phyloP scores from a whole-genome alignment of 2,329 filamentous ascomycete species.

The Mycosphaerella sp. region DNA sequence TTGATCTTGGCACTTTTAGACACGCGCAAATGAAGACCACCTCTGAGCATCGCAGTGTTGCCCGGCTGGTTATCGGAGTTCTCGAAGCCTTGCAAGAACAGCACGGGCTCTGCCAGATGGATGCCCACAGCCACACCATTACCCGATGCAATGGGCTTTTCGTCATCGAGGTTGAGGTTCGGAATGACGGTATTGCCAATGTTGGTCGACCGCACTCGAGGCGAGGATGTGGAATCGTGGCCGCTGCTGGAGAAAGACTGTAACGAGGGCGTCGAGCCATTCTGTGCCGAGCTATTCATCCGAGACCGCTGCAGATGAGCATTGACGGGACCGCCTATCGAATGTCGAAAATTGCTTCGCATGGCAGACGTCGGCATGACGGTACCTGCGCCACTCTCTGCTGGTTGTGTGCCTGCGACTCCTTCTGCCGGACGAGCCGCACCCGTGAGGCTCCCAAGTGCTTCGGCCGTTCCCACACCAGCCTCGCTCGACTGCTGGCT shows the following conservation, averaged over 20 bases:
- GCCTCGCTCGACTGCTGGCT: slow-evolving; percentile 20
- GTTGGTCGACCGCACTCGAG: slow-evolving; percentile 16
- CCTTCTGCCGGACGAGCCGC: slow-evolving; percentile 8
- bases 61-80: slow-evolving; percentile 58
- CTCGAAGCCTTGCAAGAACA: slow-evolving; percentile 74
- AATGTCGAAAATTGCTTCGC: slow-evolving; percentile 36
- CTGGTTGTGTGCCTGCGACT: not conserved
- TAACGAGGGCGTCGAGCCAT: slow-evolving; percentile 25
- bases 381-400: slow-evolving; percentile 4
- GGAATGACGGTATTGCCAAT: slow-evolving; percentile 26
- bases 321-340: slow-evolving; percentile 36
- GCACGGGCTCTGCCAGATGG: slow-evolving; percentile 67
- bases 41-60: slow-evolving; percentile 76
- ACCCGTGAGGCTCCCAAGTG: not conserved
- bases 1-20: slow-evolving; percentile 91
- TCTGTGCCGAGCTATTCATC: slow-evolving; percentile 37
- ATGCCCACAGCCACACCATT: slow-evolving; percentile 71
- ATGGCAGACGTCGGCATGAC: slow-evolving; percentile 28
- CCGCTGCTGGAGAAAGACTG: slow-evolving; percentile 10
- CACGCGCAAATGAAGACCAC: slow-evolving; percentile 72
- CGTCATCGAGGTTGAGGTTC: slow-evolving; percentile 35
- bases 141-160: slow-evolving; percentile 70
- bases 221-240: slow-evolving; percentile 10
- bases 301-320: slow-evolving; percentile 37
- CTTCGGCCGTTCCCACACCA: not conserved